Percentiles rank a stretch among this genome's conserved stretches.
Conservation (phyloP, 2,329 filamentous ascomycete species). For the Diaporthe vexans region DNA sequence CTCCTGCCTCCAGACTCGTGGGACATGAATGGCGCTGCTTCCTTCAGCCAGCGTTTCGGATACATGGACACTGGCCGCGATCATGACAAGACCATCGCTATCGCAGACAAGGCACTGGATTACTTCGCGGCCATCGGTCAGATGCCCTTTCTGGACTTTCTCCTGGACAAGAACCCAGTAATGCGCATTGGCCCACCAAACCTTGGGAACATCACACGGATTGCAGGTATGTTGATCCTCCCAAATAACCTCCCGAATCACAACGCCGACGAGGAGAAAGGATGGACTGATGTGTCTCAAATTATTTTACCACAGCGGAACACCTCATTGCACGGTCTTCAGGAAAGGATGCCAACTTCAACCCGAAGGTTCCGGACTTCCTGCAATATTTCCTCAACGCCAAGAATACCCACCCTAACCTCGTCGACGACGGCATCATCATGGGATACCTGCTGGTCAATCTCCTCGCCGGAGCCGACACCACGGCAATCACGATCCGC, state of each 20-base stretch:
- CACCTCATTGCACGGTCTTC: slow-evolving; percentile 15
- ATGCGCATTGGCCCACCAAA: slow-evolving; percentile 45
- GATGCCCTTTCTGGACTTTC: slow-evolving; percentile 48
- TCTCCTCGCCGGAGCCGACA: neutral
- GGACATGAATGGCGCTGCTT: slow-evolving; percentile 1
- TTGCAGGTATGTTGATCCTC: slow-evolving; percentile 39
- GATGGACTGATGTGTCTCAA: no score
- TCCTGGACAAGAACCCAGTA: slow-evolving; percentile 49
- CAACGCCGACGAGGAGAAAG: no score
- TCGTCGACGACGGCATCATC: neutral
- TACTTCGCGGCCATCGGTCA: slow-evolving; percentile 48
- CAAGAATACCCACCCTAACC: slow-evolving; percentile 50
- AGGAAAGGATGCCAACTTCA: neutral
- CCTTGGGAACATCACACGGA: slow-evolving; percentile 37
- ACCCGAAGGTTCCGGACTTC: slow-evolving; percentile 46
- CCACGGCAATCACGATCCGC: neutral
- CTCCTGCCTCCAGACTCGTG: neutral
- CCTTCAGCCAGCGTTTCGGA: slow-evolving; percentile 49
- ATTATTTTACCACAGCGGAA: slow-evolving; percentile 31
- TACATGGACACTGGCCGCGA: slow-evolving; percentile 57
- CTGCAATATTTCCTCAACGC: slow-evolving; percentile 54
- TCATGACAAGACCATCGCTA: slow-evolving; percentile 53
- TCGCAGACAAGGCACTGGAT: slow-evolving; percentile 48
- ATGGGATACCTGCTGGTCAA: neutral
- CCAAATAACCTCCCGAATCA: no score